These are phyloP conservation scores for Cladosporium sp. DNA, from an alignment of 2,329 filamentous ascomycete genomes.

Conservation along the genomic window DNA sequence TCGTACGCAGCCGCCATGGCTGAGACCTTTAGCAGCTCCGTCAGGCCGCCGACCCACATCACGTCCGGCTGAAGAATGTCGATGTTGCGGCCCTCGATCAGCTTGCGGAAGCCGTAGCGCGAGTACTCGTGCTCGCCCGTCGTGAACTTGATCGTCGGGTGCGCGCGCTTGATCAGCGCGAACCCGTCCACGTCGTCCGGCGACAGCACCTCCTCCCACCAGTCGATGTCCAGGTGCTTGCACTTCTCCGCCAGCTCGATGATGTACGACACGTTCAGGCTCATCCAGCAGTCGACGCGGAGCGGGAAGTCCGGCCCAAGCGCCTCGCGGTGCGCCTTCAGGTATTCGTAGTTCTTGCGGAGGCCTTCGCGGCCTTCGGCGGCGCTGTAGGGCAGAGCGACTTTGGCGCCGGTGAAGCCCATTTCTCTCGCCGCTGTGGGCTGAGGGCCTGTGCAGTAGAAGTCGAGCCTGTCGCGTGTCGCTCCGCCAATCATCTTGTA, in stretches of 20 bases:
- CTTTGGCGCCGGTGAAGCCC: slow-evolving; percentile 88
- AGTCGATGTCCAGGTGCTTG: slow-evolving; percentile 81
- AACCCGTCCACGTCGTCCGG: slow-evolving; percentile 92
- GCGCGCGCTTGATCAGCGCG: slow-evolving; percentile 80
- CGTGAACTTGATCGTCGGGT: slow-evolving; percentile 87
- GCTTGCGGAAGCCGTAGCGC: slow-evolving; percentile 87
- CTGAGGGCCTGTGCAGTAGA: slow-evolving; percentile 91
- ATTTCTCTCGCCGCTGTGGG: slow-evolving; percentile 72
- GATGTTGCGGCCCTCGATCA: slow-evolving; percentile 83
- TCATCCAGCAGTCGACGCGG: slow-evolving; percentile 98
- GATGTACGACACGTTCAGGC: slow-evolving; percentile 83
- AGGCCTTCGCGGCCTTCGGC: slow-evolving; percentile 78
- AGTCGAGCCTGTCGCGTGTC: slow-evolving; percentile 75
- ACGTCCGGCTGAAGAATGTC: slow-evolving; percentile 95
- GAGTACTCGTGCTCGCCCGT: slow-evolving; percentile 96
- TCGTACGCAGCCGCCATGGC: slow-evolving; percentile 90
- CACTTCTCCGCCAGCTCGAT: slow-evolving; percentile 84
- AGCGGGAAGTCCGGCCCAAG: slow-evolving; percentile 87
- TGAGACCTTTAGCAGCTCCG: slow-evolving; percentile 82
- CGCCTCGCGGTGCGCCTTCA: slow-evolving; percentile 74
- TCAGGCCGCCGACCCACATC: slow-evolving; percentile 94
- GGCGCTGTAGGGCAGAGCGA: slow-evolving; percentile 81
- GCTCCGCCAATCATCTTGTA: slow-evolving; percentile 91
- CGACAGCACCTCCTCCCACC: slow-evolving; percentile 92
- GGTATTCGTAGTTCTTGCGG: slow-evolving; percentile 83